Base-by-base conservation (phyloP, 352 stramenopile species). In the Pythium folliculosum region DNA sequence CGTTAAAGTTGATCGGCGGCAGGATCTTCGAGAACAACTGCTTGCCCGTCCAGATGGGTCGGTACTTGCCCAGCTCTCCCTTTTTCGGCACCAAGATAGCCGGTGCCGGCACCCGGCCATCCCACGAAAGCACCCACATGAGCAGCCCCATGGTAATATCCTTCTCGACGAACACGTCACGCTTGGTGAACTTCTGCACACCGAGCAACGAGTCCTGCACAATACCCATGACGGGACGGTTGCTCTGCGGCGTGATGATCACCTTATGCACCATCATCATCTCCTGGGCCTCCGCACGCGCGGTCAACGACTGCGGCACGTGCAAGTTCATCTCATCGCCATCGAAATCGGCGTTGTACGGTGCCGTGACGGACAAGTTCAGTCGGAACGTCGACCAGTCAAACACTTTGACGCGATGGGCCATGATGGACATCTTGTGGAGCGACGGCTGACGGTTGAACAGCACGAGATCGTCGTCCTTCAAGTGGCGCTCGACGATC, bases 381-480 rank as follows among this genome's bases (percentile, higher is more conserved):
- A 99, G 80, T 73, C 98, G 95, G 82, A 99, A 99, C 22, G 98
- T 99, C 49, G 93, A 99, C 94, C 97, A 99, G 84, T 99, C 97
- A 63, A 99, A 94, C 45, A 99, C 97, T 76, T 99, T 99, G 23
- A 98, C 97, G 38, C 94, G 89, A 76, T 99, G 98, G 25, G 96
- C 96, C 98, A 99, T 99, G 78, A 99, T 99, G 50, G 89, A 98
- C 97, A 99, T 99, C 77, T 99, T 99, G 83, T 99, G 98, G 50
- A 99, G 89, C 70, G 91, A 98, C 14, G 98, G 98, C 81, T 99
- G 97, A 62, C 98, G 96, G 80, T 99, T 99, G 81, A 99, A 99
- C 21, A 99, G 79, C 69, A 99, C 97, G 60, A 99, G 84, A 84
- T 99, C 98, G 70, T 98, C 97, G 74, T 99, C 97, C 45, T 87